Conservation (phyloP, 768 basidiomycete species). For the Crepidotus variabilis region DNA sequence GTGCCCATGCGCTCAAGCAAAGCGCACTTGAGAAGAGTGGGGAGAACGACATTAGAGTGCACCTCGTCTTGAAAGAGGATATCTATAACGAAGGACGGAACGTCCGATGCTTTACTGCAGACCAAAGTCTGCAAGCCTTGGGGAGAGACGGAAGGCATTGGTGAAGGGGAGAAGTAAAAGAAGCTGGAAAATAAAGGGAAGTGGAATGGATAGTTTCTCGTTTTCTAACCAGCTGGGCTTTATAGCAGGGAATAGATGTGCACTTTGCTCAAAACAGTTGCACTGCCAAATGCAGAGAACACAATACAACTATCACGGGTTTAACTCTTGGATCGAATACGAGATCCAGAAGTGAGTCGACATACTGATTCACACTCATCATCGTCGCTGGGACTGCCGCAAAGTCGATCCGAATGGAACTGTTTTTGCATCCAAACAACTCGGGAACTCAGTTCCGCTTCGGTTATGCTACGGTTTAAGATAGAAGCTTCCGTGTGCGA, state of each 20-base stretch:
- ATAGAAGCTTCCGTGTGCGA: background rate
- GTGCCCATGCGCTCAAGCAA: slow-evolving; percentile 12
- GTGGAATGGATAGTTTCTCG: background rate
- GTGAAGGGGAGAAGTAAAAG: background rate
- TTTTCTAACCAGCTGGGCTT: no score
- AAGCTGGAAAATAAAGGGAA: background rate
- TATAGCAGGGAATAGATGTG: no score
- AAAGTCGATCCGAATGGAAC: background rate
- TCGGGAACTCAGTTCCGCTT: background rate
- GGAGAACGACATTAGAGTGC: slow-evolving; percentile 40
- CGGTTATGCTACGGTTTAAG: background rate
- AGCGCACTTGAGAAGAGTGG: slow-evolving; percentile 27
- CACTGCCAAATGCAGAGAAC: no score
- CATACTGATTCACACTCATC: background rate
- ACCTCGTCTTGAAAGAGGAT: slow-evolving; percentile 32
- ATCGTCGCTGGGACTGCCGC: background rate
- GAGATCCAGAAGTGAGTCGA: background rate
- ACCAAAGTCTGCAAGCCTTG: background rate
- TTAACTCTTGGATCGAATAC: background rate
- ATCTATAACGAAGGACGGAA: slow-evolving; percentile 30
- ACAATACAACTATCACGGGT: background rate
- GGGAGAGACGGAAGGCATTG: background rate
- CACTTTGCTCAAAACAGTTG: no score
- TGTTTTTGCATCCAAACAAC: background rate
- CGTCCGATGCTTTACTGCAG: slow-evolving; percentile 23